Base-by-base conservation (phyloP, 495 filamentous ascomycete species). In the Penicillium fimorum region DNA sequence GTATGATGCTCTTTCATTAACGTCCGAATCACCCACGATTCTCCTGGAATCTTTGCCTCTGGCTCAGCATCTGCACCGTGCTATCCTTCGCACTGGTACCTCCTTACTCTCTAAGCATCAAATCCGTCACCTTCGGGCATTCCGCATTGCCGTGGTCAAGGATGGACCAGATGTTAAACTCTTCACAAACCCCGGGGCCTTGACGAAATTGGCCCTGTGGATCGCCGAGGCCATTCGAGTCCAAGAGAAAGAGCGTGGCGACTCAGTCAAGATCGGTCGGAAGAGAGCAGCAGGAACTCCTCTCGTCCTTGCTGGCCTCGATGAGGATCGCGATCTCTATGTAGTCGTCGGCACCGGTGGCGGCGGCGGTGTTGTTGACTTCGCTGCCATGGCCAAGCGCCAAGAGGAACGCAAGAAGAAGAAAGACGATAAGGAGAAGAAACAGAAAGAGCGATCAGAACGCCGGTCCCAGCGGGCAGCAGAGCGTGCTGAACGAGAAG, bases 131-230 rank as follows among this genome's bases (percentile, higher is more conserved):
- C 78, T 98, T 33, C 84, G 88, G 7, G 88, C 92, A 7, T 98
- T 97, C 72, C 89, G 94, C 37, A 92, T 98, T 77, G 92, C 89
- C 10, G 88, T 98, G 27, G 92, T 98, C 61, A 96, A 95, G 65
- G 94, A 97, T 65, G 90, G 93, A 1, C 90, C 92, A 0, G 94
- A 97, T 63, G 88, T 96, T 6, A 72, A 82, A 40, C 80, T 96
- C 9, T 98, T 98, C 71, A 88, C 87, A 7, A 92, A 96, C 62
- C 92, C 94, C 0, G 89, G 90, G 4, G 95, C 95, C 10, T 74
- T 98, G 52, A 93, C 90, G 3, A 97, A 97, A 70, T 79, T 98
- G 10, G 91, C 92, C 0, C 76, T 96, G 3, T 98, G 94, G 94
- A 81, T 97, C 53, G 90, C 89, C 15, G 93, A 97, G 73, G 94